phyloP scores from a whole-genome alignment of 805 yeast species.

The Priceomyces medius region DNA sequence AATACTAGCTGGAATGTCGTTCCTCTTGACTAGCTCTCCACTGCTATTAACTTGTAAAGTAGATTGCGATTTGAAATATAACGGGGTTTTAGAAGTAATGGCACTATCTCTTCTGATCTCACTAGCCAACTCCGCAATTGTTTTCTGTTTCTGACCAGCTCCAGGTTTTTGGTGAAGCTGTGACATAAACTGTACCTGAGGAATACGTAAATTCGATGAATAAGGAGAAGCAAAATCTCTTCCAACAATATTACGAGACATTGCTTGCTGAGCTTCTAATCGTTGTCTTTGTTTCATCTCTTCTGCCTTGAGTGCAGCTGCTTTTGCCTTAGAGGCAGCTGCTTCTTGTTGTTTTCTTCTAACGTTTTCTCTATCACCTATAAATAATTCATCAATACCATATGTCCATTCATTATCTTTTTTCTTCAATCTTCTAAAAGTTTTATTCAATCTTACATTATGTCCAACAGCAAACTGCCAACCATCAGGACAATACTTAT shows the following conservation, averaged over 20 bases:
- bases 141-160: conserved; percentile 31
- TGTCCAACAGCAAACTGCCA: conserved; percentile 97
- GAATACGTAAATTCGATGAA: conserved; percentile 20
- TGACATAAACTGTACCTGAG: conserved; percentile 21
- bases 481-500: conserved; percentile 91
- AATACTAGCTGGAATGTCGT: conserved; percentile 10
- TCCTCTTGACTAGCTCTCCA: conserved; percentile 8
- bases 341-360: conserved; percentile 63
- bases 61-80: conserved; percentile 32
- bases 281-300: conserved; percentile 49
- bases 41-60: conserved; percentile 10
- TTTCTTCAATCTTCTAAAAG: conserved; percentile 69
- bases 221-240: conserved; percentile 26
- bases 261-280: conserved; percentile 27
- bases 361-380: conserved; percentile 76
- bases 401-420: conserved; percentile 76
- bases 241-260: conserved; percentile 23
- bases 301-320: conserved; percentile 52
- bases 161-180: conserved; percentile 19
- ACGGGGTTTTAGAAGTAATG: conserved; percentile 27
- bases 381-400: conserved; percentile 85
- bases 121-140: conserved; percentile 44
- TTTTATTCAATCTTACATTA: conserved; percentile 80
- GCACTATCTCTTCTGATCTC: conserved; percentile 36
- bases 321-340: conserved; percentile 59